Evolutionary conservation across 129 eudicot genomes (phyloP).

Genomic region (Tagetes erecta): DNA sequence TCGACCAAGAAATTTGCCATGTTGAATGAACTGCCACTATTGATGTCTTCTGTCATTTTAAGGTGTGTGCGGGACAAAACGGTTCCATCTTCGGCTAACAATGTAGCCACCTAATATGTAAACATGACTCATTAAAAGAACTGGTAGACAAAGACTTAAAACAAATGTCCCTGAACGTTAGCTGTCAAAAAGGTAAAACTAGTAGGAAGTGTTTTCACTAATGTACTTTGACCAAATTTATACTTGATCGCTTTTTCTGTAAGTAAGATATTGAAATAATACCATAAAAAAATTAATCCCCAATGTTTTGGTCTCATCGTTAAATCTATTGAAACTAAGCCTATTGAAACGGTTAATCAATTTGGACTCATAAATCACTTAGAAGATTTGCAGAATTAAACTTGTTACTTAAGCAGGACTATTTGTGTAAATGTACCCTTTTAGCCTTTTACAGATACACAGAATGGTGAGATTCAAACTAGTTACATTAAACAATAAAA

Average conservation of each 20-base stretch:
- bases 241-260: not conserved
- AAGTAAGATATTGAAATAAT: not conserved
- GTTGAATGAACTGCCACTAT: conserved; percentile 44
- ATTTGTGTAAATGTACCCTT: not conserved
- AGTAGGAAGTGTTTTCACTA: not conserved
- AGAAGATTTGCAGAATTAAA: not conserved
- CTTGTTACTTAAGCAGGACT: conserved; percentile 10
- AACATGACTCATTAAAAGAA: conserved; percentile 2
- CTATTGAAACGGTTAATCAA: not conserved
- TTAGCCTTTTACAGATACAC: conserved; percentile 11
- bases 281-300: not conserved
- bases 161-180: conserved; percentile 4
- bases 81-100: conserved; percentile 60
- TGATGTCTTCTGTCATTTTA: conserved; percentile 46
- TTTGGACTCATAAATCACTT: not conserved
- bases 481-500: conserved; percentile 2
- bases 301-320: not conserved
- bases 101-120: conserved; percentile 40
- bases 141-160: conserved; percentile 9
- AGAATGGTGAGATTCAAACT: conserved; percentile 1
- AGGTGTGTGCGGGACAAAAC: conserved; percentile 45
- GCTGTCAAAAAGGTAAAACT: not conserved
- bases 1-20: conserved; percentile 54
- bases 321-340: not conserved
- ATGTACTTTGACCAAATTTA: not conserved